phyloP scores from a whole-genome alignment of 768 basidiomycete species.

The Suillus weaverae region DNA sequence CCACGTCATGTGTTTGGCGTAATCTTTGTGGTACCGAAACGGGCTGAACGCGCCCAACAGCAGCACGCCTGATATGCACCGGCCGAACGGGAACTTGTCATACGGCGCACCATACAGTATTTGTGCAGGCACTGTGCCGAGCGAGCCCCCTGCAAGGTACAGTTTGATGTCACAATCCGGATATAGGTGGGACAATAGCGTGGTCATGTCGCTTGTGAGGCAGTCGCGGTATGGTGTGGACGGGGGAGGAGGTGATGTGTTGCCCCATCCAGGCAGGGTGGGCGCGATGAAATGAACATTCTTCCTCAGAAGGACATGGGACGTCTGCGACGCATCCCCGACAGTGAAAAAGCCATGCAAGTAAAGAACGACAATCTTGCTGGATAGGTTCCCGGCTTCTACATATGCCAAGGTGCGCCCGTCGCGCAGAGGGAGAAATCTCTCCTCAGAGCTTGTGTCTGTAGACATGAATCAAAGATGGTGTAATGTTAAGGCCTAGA shows the following conservation, averaged over 20 bases:
- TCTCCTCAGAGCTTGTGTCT: conserved; percentile 8
- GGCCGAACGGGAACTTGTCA: conserved; percentile 50
- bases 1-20: conserved; percentile 47
- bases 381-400: conserved; percentile 50
- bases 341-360: conserved; percentile 57
- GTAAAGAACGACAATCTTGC: conserved; percentile 49
- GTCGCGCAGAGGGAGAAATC: conserved; percentile 25
- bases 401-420: conserved; percentile 56
- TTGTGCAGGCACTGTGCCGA: conserved; percentile 55
- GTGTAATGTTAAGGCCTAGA: background rate
- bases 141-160: conserved; percentile 54
- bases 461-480: background rate
- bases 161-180: conserved; percentile 43
- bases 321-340: conserved; percentile 41
- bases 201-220: conserved; percentile 44
- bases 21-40: conserved; percentile 44
- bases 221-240: conserved; percentile 39
- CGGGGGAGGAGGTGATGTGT: conserved; percentile 43
- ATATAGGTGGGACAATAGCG: conserved; percentile 51
- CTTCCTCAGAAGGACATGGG: conserved; percentile 38
- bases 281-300: conserved; percentile 49
- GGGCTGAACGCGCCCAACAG: conserved; percentile 50
- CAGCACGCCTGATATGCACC: conserved; percentile 46
- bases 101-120: conserved; percentile 54
- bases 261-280: conserved; percentile 61